Evolutionary conservation across 2,329 filamentous ascomycete genomes (phyloP), one percentile per base, ranked within the genome.

Genomic region (Byssothecium circinans): DNA sequence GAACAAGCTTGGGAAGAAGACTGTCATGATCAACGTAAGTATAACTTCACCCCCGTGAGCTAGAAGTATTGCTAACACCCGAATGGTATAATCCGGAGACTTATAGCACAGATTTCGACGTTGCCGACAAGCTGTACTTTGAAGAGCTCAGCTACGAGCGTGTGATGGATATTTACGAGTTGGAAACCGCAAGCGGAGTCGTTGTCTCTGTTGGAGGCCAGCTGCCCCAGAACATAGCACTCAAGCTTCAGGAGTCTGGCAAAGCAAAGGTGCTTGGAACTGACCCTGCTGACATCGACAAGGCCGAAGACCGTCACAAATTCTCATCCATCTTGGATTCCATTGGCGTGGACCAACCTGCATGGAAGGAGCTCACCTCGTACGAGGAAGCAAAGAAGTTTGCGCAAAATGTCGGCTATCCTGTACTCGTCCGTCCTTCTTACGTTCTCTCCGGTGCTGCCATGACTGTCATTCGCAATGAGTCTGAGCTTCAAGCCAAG

Each of bases 91-190:
- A 94, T 62, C 89, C 89, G 0, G 89, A 96, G 64, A 96, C 91
- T 2, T 43, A 27, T 15, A 17, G 12, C 7, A 42, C 34, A 17
- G 94, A 97, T 72, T 92, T 87, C 68, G 94, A 99, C 61, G 84
- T 83, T 8, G 89, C 91, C 8, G 92, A 97, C 63, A 90, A 85
- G 64, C 82, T 99, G 4, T 99, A 97, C 75, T 99, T 99, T 57
- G 94, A 97, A 62, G 94, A 99, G 74, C 76, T 97, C 45, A 94
- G 87, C 73, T 97, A 96, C 70, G 94, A 97, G 77, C 87, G 92
- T 68, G 92, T 97, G 8, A 95, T 97, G 90, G 94, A 99, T 72
- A 97, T 97, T 57, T 96, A 96, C 71, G 94, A 97, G 73, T 82
- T 97, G 14, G 94, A 97, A 74, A 78, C 78, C 49, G 86, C 91